phyloP scores from a whole-genome alignment of 2,329 filamentous ascomycete genomes.

The Davidsoniella australis region DNA sequence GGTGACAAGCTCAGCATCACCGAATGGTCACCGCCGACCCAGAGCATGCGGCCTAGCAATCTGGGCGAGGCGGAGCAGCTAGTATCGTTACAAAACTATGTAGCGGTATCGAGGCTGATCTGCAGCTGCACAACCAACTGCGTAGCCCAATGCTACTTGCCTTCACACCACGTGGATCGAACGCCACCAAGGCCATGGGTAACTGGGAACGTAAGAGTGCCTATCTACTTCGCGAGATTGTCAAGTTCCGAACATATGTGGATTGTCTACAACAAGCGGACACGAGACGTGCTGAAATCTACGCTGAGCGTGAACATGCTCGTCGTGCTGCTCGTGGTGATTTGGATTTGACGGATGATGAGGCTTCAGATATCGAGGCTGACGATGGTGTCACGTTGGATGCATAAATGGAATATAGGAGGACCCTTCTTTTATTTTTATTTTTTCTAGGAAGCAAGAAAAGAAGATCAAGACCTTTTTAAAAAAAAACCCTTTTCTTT shows the following conservation, averaged over 20 bases:
- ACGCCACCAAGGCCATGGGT: constrained; percentile 67
- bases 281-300: constrained; percentile 52
- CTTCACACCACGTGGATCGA: constrained; percentile 70
- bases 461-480: background rate
- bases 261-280: constrained; percentile 64
- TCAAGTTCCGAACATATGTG: constrained; percentile 93
- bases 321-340: constrained; percentile 14
- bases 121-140: constrained; percentile 75
- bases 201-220: constrained; percentile 97
- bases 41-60: constrained; percentile 74
- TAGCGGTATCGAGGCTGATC: constrained; percentile 70
- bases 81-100: constrained; percentile 56
- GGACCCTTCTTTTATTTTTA: background rate
- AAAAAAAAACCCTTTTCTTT: background rate
- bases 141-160: constrained; percentile 75
- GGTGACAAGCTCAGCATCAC: constrained; percentile 72
- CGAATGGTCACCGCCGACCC: constrained; percentile 78
- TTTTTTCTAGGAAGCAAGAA: background rate
- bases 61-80: constrained; percentile 69
- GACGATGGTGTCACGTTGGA: background rate
- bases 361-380: constrained; percentile 3
- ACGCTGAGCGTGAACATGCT: constrained; percentile 35
- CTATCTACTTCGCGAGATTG: constrained; percentile 80
- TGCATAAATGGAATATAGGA: background rate
- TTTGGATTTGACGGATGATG: constrained; percentile 9